Conservation (phyloP, 495 filamentous ascomycete genomes). For the Lasiosphaeria ovina region DNA sequence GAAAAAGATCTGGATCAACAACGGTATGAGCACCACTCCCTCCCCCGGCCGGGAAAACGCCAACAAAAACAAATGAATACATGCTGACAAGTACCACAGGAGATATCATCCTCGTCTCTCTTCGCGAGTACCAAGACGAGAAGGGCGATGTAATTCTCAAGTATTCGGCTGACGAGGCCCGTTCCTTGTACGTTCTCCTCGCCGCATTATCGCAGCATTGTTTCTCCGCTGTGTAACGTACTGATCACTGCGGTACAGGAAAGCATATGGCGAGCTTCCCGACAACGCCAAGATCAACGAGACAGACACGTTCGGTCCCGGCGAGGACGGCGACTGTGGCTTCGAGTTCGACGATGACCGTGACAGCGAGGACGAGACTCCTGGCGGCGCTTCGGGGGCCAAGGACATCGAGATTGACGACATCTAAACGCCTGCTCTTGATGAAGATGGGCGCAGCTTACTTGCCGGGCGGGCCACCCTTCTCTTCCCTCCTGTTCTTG, state of each 20-base stretch:
- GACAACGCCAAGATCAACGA: slow-evolving; percentile 99
- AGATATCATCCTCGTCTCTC: slow-evolving; percentile 94
- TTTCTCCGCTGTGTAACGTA: not conserved
- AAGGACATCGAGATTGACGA: slow-evolving; percentile 75
- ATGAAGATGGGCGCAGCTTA: slow-evolving; percentile 5
- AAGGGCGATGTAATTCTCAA: slow-evolving; percentile 99
- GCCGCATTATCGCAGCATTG: not conserved
- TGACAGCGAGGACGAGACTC: slow-evolving; percentile 65
- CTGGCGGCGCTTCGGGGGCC: slow-evolving; percentile 55
- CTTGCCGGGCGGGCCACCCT: slow-evolving; percentile 17
- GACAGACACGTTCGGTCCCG: slow-evolving; percentile 83
- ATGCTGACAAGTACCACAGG: slow-evolving; percentile 28
- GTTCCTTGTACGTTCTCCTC: slow-evolving; percentile 56
- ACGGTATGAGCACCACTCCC: slow-evolving; percentile 42
- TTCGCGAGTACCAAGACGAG: slow-evolving; percentile 98
- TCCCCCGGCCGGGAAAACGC: not conserved
- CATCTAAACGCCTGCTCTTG: slow-evolving; percentile 49
- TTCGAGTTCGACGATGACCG: slow-evolving; percentile 90
- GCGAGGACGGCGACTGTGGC: slow-evolving; percentile 73
- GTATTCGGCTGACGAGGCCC: slow-evolving; percentile 95
- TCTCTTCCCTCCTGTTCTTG: slow-evolving; percentile 2
- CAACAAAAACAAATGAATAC: not conserved
- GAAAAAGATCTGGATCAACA: slow-evolving; percentile 99
- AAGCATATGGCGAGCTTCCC: slow-evolving; percentile 94
- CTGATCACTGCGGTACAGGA: slow-evolving; percentile 36